Percentiles rank a stretch among this genome's conserved stretches.
Evolutionary conservation across 2,329 filamentous ascomycete species (phyloP).

Genomic region (Claviceps capensis): DNA sequence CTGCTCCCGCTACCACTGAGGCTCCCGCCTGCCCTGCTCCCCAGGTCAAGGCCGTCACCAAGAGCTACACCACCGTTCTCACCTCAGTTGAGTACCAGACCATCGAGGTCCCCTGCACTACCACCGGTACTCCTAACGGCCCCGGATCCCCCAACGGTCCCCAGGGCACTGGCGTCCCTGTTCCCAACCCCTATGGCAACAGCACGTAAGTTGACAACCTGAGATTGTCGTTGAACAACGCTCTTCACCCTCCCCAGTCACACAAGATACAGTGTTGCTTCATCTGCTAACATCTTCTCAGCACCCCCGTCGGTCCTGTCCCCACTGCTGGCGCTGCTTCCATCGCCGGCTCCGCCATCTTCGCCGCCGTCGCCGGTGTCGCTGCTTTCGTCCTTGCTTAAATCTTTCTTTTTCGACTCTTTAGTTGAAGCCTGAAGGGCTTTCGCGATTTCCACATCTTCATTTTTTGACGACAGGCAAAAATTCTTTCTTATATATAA

Average conservation of each 20-base stretch:
- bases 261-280: no score
- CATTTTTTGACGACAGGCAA: constrained; percentile 9
- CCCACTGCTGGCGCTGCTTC: constrained; percentile 39
- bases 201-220: constrained; percentile 8
- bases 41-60: constrained; percentile 39
- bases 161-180: constrained; percentile 24
- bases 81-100: constrained; percentile 40
- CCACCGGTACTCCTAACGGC: constrained; percentile 12
- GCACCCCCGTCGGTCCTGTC: constrained; percentile 17
- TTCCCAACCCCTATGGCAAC: constrained; percentile 25
- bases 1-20: constrained; percentile 1
- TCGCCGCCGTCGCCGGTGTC: constrained; percentile 41
- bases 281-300: background rate
- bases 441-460: constrained; percentile 14
- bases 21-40: constrained; percentile 17
- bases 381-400: constrained; percentile 42
- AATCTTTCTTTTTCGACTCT: constrained; percentile 23
- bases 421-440: constrained; percentile 27
- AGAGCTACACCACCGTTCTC: constrained; percentile 41
- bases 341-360: constrained; percentile 37
- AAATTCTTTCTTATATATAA: constrained; percentile 4
- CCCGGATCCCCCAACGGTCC: background rate
- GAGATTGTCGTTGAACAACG: background rate
- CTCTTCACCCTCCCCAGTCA: rapidly evolving
- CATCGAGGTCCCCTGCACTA: constrained; percentile 30